These are phyloP conservation scores for Polygonum aviculare DNA, from an alignment of 148 eudicot genomes.

Conservation along the genomic window DNA sequence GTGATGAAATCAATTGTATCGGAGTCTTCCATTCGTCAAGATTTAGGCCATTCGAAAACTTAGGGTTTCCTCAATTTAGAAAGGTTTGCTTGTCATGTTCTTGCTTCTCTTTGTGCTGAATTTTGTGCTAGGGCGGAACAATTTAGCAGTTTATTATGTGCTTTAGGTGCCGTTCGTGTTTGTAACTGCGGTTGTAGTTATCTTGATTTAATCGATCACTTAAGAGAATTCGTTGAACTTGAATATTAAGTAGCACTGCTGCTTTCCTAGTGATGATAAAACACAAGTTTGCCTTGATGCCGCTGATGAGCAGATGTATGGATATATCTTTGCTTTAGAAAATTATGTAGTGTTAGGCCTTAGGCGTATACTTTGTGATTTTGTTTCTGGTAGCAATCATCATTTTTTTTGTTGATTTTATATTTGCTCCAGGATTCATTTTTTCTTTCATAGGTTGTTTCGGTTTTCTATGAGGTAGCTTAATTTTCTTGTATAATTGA, in stretches of 20 bases:
- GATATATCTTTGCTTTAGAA: background rate
- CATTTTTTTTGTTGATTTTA: background rate
- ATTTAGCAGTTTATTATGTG: background rate
- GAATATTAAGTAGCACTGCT: background rate
- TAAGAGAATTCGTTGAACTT: background rate
- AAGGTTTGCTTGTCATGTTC: background rate
- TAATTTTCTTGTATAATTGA: background rate
- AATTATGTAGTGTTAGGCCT: background rate
- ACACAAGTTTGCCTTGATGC: background rate
- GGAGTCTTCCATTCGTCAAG: background rate
- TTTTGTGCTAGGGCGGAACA: background rate
- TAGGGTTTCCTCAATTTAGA: constrained; percentile 6
- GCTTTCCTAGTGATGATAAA: background rate
- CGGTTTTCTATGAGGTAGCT: background rate
- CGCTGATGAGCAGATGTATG: background rate
- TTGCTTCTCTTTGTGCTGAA: too few species aligned
- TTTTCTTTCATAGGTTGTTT: background rate
- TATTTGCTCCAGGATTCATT: background rate
- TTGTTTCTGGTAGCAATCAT: background rate
- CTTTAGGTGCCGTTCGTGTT: background rate
- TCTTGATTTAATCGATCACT: background rate
- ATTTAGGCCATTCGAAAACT: background rate
- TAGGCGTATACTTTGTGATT: background rate
- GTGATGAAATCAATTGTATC: background rate
- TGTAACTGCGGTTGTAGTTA: background rate